A percentile compares a stretch with the other conserved stretches of the same genome.
Conservation (phyloP, 441 rosid species). For the Dalechampia spathulata region DNA sequence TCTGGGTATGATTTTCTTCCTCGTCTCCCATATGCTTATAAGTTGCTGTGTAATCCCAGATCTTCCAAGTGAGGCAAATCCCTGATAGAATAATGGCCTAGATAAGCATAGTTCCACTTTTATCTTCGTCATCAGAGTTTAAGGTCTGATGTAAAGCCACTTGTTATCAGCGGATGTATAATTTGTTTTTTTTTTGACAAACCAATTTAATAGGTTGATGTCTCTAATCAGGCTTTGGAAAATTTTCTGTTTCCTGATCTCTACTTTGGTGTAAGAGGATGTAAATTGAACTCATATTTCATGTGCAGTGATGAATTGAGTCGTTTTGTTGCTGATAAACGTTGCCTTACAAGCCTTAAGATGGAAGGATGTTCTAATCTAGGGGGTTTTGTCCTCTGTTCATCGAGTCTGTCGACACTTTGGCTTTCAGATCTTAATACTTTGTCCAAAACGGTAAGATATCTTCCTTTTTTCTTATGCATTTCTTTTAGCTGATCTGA, state of each 20-base stretch:
- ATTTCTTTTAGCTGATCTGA: background rate
- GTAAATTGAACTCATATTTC: slow-evolving; percentile 12
- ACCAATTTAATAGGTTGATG: too few relatives aligned
- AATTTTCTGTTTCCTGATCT: too few relatives aligned
- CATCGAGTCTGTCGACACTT: slow-evolving; percentile 69
- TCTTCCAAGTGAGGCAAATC: too few relatives aligned
- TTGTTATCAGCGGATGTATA: too few relatives aligned
- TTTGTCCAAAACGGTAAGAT: slow-evolving; percentile 73
- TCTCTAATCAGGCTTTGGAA: too few relatives aligned
- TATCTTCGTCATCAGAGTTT: too few relatives aligned
- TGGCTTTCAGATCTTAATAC: slow-evolving; percentile 87
- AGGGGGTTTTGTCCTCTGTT: slow-evolving; percentile 68
- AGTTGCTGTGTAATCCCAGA: too few relatives aligned
- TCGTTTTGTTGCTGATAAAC: slow-evolving; percentile 91
- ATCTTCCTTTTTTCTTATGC: background rate
- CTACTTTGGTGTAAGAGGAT: too few relatives aligned
- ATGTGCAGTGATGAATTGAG: slow-evolving; percentile 67
- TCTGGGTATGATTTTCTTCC: slow-evolving; percentile 48
- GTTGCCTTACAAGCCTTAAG: slow-evolving; percentile 71
- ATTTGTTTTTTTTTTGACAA: too few relatives aligned
- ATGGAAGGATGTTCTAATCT: slow-evolving; percentile 93
- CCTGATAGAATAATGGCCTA: too few relatives aligned
- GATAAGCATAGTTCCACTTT: too few relatives aligned
- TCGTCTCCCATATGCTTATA: background rate
- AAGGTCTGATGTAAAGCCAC: too few relatives aligned